Percentiles rank a stretch among this genome's conserved stretches.
These are phyloP conservation scores for Aspergillus viridinutans DNA, from an alignment of 2,329 filamentous ascomycete genomes.

Conservation along the genomic window DNA sequence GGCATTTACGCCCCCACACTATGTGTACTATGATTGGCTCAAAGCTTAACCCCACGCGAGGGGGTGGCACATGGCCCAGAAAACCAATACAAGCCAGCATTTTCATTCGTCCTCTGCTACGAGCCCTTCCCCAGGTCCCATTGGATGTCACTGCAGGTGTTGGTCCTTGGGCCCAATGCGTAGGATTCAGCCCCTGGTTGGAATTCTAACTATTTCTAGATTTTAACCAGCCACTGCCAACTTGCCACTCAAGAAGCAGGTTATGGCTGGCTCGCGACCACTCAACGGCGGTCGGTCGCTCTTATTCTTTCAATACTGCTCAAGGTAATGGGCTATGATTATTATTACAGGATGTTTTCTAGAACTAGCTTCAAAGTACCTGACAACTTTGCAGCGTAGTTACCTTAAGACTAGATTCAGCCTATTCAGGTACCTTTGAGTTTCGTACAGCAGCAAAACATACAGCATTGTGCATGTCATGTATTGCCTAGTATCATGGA, in stretches of 20 bases:
- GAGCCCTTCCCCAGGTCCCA: not conserved
- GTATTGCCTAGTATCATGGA: conserved; percentile 11
- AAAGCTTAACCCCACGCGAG: not conserved
- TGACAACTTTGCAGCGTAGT: not conserved
- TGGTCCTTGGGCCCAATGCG: no score
- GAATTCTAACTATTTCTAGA: not conserved
- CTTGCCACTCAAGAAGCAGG: not conserved
- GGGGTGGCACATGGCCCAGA: conserved; percentile 3
- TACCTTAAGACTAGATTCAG: not conserved
- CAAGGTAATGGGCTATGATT: not conserved
- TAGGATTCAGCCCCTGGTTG: not conserved
- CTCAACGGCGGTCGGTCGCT: no score
- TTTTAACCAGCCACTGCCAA: no score
- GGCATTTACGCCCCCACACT: not conserved
- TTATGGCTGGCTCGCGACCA: no score
- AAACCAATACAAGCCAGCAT: not conserved
- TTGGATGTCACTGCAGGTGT: not conserved
- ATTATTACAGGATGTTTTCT: not conserved
- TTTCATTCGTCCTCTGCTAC: not conserved
- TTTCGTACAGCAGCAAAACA: not conserved
- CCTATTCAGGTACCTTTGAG: not conserved
- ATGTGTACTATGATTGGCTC: not conserved
- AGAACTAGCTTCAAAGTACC: not conserved
- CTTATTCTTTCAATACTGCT: no score
- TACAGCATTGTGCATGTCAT: not conserved